Conservation (phyloP, 1,284 basidiomycete genomes). For the Clitocybe nebularis region DNA sequence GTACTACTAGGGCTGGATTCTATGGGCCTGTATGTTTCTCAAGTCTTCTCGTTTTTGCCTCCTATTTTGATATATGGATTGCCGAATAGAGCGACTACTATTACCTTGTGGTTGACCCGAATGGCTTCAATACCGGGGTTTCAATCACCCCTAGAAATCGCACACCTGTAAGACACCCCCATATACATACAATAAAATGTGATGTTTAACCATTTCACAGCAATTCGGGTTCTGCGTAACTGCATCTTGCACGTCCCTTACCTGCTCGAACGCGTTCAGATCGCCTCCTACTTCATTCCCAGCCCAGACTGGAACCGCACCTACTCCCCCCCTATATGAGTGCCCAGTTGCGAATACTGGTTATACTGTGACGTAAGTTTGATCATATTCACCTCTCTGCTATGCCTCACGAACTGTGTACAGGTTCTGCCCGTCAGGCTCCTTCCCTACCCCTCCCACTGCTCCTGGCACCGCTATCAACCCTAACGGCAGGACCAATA, state of each 20-base stretch:
- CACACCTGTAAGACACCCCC: constrained; percentile 6
- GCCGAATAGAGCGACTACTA: constrained; percentile 19
- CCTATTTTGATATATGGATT: not conserved
- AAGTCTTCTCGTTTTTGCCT: not conserved
- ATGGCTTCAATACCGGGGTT: constrained; percentile 22
- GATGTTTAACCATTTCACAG: not conserved
- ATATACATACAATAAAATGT: not conserved
- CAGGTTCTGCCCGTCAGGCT: constrained; percentile 5
- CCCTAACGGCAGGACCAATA: constrained; percentile 16
- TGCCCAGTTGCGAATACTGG: constrained; percentile 7
- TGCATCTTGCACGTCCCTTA: not conserved
- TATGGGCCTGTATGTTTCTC: constrained; percentile 12
- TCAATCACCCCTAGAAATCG: constrained; percentile 17
- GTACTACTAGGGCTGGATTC: constrained; percentile 21
- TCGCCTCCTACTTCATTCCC: constrained; percentile 7
- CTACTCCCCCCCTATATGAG: constrained; percentile 3
- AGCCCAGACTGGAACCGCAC: not conserved
- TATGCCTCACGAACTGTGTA: not conserved
- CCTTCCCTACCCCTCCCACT: constrained; percentile 3
- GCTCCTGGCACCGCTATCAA: constrained; percentile 11
- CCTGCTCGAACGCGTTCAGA: constrained; percentile 4
- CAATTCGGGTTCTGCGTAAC: constrained; percentile 6
- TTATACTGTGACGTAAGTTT: constrained; percentile 8
- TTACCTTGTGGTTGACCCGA: constrained; percentile 21
- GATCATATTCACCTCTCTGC: too few species aligned